These are phyloP conservation scores for Clarireedia sp. DNA, from an alignment of 2,329 filamentous ascomycete genomes.

Conservation along the genomic window DNA sequence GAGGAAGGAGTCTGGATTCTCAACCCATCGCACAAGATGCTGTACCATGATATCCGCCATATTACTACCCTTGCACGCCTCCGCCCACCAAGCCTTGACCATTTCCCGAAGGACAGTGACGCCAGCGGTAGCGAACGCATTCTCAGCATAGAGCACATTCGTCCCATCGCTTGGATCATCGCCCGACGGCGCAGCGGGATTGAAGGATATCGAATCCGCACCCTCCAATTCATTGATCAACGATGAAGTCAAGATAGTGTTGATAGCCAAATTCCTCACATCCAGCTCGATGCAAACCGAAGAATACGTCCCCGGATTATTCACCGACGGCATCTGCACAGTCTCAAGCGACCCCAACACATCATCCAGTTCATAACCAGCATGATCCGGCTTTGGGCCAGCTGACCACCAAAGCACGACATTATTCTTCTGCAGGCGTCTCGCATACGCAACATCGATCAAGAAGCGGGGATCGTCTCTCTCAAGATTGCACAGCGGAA, in stretches of 20 bases:
- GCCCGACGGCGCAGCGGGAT: constrained; percentile 59
- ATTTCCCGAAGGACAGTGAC: constrained; percentile 90
- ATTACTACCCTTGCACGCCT: constrained; percentile 79
- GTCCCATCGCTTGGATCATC: constrained; percentile 52
- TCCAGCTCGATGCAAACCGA: constrained; percentile 95
- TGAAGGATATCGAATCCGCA: constrained; percentile 77
- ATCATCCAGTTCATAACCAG: constrained; percentile 90
- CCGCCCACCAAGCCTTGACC: constrained; percentile 98
- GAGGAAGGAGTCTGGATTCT: constrained; percentile 85
- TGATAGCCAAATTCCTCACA: constrained; percentile 90
- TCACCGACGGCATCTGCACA: constrained; percentile 86
- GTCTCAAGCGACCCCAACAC: constrained; percentile 74
- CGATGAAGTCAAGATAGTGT: constrained; percentile 93
- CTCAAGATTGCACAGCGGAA: constrained; percentile 92
- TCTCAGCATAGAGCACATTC: constrained; percentile 73
- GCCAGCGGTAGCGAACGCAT: constrained; percentile 85
- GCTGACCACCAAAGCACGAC: constrained; percentile 97
- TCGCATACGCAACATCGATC: constrained; percentile 91
- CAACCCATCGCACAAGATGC: constrained; percentile 94
- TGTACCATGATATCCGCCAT: constrained; percentile 99
- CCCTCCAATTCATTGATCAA: constrained; percentile 95
- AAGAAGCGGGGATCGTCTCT: constrained; percentile 88
- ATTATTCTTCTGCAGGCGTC: constrained; percentile 80
- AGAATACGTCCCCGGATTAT: constrained; percentile 87
- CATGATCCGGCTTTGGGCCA: constrained; percentile 82